phyloP scores from a whole-genome alignment of 257 asterid species.

The Thymus mandschuricus region DNA sequence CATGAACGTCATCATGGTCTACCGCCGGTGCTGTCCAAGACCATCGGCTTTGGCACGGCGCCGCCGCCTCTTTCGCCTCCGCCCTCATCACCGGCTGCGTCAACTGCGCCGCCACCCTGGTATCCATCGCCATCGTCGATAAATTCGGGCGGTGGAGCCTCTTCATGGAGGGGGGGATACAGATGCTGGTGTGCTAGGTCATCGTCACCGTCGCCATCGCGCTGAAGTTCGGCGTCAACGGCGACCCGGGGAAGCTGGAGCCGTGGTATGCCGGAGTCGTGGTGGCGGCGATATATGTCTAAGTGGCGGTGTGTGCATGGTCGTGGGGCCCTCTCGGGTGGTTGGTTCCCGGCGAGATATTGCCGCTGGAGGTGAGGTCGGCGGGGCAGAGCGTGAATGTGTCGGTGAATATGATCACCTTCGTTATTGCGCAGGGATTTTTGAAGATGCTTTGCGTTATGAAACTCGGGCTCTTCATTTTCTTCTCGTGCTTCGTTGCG shows the following conservation, averaged over 20 bases:
- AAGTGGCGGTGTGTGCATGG: conserved; percentile 63
- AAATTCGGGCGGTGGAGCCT: no score
- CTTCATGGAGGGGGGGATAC: no score
- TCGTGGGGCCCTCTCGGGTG: conserved; percentile 95
- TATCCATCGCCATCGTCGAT: no score
- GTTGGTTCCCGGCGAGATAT: conserved; percentile 91
- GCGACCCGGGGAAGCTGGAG: conserved; percentile 41
- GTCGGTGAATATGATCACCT: conserved; percentile 60
- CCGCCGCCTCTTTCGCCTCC: no score
- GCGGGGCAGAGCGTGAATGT: conserved; percentile 24
- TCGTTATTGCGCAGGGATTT: conserved; percentile 66
- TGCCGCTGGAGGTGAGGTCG: conserved; percentile 68
- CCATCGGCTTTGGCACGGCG: no score
- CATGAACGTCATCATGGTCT: no score
- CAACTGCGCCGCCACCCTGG: no score
- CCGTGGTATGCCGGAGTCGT: conserved; percentile 54
- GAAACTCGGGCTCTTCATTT: conserved; percentile 56
- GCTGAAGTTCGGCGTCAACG: conserved; percentile 52
- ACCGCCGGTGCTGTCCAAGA: no score
- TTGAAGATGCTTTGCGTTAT: conserved; percentile 73
- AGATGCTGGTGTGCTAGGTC: no score
- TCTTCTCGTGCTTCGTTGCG: conserved; percentile 47
- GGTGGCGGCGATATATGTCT: conserved; percentile 48
- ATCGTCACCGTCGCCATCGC: no score
- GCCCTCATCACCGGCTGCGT: no score